Conservation (phyloP, 192 early-diverging fungal species). For the Geranomyces michiganensis region DNA sequence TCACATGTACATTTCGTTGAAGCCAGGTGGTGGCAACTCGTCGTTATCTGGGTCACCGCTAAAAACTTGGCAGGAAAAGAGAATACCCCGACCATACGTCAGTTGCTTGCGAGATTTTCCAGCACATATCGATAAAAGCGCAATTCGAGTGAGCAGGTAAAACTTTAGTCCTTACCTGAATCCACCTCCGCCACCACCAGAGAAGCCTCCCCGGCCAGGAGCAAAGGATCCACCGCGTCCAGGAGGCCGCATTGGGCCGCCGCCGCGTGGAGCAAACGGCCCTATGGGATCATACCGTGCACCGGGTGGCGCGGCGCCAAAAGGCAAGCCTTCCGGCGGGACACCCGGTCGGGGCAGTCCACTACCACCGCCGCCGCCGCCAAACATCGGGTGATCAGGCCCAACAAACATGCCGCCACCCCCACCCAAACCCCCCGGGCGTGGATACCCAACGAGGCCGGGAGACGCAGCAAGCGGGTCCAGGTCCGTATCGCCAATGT, state of each 20-base stretch:
- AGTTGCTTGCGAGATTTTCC: no score
- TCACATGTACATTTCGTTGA: slow-evolving; percentile 45
- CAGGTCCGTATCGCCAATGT: slow-evolving; percentile 75
- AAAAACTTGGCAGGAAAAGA: slow-evolving; percentile 15
- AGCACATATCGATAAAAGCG: background rate
- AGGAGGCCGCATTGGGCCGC: slow-evolving; percentile 7
- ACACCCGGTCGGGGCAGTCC: slow-evolving; percentile 22
- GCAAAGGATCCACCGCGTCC: slow-evolving; percentile 22
- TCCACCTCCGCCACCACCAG: slow-evolving; percentile 33
- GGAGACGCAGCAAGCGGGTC: slow-evolving; percentile 55
- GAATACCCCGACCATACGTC: slow-evolving; percentile 10
- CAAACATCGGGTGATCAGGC: slow-evolving; percentile 87
- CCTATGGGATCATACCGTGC: slow-evolving; percentile 92
- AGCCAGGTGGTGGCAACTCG: slow-evolving; percentile 70
- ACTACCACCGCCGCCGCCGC: slow-evolving; percentile 50
- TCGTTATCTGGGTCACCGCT: slow-evolving; percentile 77
- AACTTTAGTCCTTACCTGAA: background rate
- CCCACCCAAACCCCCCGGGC: slow-evolving; percentile 45
- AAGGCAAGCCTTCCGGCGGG: slow-evolving; percentile 40
- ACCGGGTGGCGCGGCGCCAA: slow-evolving; percentile 61
- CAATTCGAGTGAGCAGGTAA: background rate
- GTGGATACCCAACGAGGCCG: slow-evolving; percentile 28
- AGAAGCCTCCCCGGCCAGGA: slow-evolving; percentile 32
- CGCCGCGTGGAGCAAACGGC: slow-evolving; percentile 63
- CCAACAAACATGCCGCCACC: slow-evolving; percentile 88